Percentiles rank a stretch among this genome's conserved stretches.
Evolutionary conservation across 2,329 filamentous ascomycete species (phyloP).

Genomic region (Rhynchosporium secalis): DNA sequence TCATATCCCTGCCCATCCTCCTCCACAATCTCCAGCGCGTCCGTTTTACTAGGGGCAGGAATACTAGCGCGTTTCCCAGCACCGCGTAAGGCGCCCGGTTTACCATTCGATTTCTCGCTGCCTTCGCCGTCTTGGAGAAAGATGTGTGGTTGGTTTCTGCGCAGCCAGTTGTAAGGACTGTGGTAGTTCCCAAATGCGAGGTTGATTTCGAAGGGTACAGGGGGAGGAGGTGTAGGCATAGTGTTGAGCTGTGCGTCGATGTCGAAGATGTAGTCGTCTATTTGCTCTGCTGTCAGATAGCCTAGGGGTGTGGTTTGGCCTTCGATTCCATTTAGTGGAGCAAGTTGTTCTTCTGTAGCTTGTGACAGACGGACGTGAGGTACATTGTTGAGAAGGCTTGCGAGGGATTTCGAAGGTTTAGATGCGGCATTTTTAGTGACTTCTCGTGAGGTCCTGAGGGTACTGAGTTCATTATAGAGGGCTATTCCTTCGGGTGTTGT

Average conservation of each 20-base stretch:
- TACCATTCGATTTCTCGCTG: constrained; percentile 46
- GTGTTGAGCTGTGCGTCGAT: constrained; percentile 46
- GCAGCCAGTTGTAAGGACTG: constrained; percentile 94
- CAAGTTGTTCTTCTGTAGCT: constrained; percentile 40
- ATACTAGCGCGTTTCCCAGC: constrained; percentile 40
- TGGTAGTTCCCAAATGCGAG: constrained; percentile 74
- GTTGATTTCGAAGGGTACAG: constrained; percentile 44
- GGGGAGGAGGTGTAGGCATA: constrained; percentile 35
- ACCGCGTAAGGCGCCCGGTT: constrained; percentile 39
- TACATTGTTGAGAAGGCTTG: constrained; percentile 30
- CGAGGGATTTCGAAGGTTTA: constrained; percentile 36
- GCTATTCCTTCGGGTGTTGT: constrained; percentile 34
- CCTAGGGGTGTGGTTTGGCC: constrained; percentile 56
- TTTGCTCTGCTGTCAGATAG: constrained; percentile 68
- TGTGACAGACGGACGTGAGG: constrained; percentile 32
- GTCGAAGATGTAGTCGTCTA: constrained; percentile 72
- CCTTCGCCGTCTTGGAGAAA: constrained; percentile 64
- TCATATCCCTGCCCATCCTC: constrained; percentile 42
- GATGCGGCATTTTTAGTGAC: constrained; percentile 15
- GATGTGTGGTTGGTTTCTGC: constrained; percentile 78
- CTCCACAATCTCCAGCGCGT: constrained; percentile 41
- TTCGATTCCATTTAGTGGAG: constrained; percentile 45
- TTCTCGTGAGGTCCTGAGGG: constrained; percentile 33
- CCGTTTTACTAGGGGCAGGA: constrained; percentile 38
- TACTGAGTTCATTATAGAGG: constrained; percentile 34